These are phyloP conservation scores for Stevia rebaudiana DNA, from an alignment of 140 eudicot species.

Conservation along the genomic window DNA sequence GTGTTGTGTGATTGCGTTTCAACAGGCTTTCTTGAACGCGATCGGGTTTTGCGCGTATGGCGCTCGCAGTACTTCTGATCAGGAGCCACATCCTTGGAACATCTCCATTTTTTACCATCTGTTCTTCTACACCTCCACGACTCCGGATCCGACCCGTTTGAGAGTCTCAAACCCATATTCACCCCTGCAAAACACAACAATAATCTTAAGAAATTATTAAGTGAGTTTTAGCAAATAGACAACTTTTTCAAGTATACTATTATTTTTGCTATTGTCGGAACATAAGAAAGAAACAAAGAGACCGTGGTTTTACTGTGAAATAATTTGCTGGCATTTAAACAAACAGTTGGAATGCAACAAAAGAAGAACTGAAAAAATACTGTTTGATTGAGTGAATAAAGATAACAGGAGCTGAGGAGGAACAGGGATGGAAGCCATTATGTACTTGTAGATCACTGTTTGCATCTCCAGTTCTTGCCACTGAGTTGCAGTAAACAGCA, in stretches of 20 bases:
- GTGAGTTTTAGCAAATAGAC: too few relatives aligned
- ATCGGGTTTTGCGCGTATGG: slow-evolving; percentile 53
- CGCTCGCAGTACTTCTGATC: slow-evolving; percentile 79
- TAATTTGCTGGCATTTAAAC: not conserved
- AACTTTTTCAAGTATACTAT: too few relatives aligned
- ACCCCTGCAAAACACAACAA: slow-evolving; percentile 16
- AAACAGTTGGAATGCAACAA: slow-evolving; percentile 6
- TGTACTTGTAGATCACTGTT: slow-evolving; percentile 54
- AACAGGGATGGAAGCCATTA: slow-evolving; percentile 54
- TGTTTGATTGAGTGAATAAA: slow-evolving; percentile 41
- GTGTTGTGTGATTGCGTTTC: slow-evolving; percentile 39
- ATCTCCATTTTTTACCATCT: slow-evolving; percentile 84
- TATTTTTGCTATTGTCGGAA: too few relatives aligned
- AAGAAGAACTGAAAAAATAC: slow-evolving; percentile 17
- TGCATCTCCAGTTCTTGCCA: slow-evolving; percentile 75
- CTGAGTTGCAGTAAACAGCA: slow-evolving; percentile 57
- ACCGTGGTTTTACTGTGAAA: too few relatives aligned
- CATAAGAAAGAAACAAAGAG: too few relatives aligned
- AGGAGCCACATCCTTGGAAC: slow-evolving; percentile 64
- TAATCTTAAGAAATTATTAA: too few relatives aligned
- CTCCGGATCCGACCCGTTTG: slow-evolving; percentile 57
- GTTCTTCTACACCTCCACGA: slow-evolving; percentile 85
- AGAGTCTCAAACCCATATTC: slow-evolving; percentile 38
- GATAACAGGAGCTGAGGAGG: slow-evolving; percentile 56
- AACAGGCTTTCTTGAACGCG: slow-evolving; percentile 98